A percentile compares a stretch with the other conserved stretches of the same genome.
Evolutionary conservation across 2,329 filamentous ascomycete species (phyloP).

Genomic region (Purpureocillium lavendulum): DNA sequence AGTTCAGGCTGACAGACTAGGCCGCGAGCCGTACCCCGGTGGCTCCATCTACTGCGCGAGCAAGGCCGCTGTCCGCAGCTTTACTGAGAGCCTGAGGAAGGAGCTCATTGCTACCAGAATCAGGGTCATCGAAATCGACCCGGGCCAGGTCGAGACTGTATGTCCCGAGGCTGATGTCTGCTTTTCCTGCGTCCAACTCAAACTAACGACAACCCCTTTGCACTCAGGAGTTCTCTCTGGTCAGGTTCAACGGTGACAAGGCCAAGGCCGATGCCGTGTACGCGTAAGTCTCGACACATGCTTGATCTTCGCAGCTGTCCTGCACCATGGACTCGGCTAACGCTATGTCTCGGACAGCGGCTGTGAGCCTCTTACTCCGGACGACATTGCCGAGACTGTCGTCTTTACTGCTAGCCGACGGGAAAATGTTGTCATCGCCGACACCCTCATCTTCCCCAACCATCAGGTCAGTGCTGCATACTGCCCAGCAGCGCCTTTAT

Average conservation of each 20-base stretch:
- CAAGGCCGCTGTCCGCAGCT: slow-evolving; percentile 79
- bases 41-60: slow-evolving; percentile 90
- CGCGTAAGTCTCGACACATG: slow-evolving; percentile 42
- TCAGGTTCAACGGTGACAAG: slow-evolving; percentile 84
- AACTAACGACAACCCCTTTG: slow-evolving; percentile 4
- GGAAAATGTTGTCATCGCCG: slow-evolving; percentile 86
- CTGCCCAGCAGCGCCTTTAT: too few species aligned
- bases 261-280: slow-evolving; percentile 85
- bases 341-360: slow-evolving; percentile 24
- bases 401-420: slow-evolving; percentile 77
- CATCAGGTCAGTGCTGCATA: slow-evolving; percentile 57
- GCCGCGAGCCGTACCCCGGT: slow-evolving; percentile 74
- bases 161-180: slow-evolving; percentile 9
- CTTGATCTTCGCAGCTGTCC: not conserved
- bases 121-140: slow-evolving; percentile 80
- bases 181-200: not conserved
- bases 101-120: slow-evolving; percentile 77
- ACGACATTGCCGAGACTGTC: slow-evolving; percentile 84
- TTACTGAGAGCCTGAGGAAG: slow-evolving; percentile 73
- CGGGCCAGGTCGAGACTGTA: slow-evolving; percentile 85
- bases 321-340: not conserved
- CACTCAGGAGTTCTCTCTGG: slow-evolving; percentile 70
- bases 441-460: slow-evolving; percentile 79
- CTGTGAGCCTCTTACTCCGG: slow-evolving; percentile 74
- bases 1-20: slow-evolving; percentile 9